phyloP scores from a whole-genome alignment of 257 asterid species.

The Catharanthus roseus region DNA sequence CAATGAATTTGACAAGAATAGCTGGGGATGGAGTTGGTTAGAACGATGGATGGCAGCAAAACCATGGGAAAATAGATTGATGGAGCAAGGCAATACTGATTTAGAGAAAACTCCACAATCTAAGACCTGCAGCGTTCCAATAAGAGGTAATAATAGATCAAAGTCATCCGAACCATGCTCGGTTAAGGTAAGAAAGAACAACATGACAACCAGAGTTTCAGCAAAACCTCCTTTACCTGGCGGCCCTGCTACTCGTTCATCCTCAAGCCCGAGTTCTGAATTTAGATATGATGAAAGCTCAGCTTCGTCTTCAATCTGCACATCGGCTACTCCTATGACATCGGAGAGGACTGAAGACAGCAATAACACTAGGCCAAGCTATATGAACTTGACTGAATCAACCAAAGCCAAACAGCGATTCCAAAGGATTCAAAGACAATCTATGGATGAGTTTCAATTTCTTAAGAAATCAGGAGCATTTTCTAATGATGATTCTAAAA shows the following conservation, averaged over 20 bases:
- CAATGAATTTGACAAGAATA: slow-evolving; percentile 45
- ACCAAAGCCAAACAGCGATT: slow-evolving; percentile 82
- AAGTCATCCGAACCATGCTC: slow-evolving; percentile 40
- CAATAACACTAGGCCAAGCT: slow-evolving; percentile 49
- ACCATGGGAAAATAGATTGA: slow-evolving; percentile 89
- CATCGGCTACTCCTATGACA: slow-evolving; percentile 49
- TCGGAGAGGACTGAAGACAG: slow-evolving; percentile 59
- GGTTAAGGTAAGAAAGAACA: slow-evolving; percentile 62
- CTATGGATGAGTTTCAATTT: slow-evolving; percentile 85
- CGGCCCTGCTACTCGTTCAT: slow-evolving; percentile 42
- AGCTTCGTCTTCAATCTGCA: slow-evolving; percentile 75
- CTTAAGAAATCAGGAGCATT: slow-evolving; percentile 39
- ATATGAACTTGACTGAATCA: slow-evolving; percentile 88
- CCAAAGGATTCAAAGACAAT: slow-evolving; percentile 45
- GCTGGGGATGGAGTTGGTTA: slow-evolving; percentile 89
- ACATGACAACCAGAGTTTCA: slow-evolving; percentile 57
- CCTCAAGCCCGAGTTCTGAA: slow-evolving; percentile 82
- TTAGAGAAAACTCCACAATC: slow-evolving; percentile 43
- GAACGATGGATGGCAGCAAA: slow-evolving; percentile 97
- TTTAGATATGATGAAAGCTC: slow-evolving; percentile 67
- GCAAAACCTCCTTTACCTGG: slow-evolving; percentile 54
- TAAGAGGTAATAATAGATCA: slow-evolving; percentile 26
- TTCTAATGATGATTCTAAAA: slow-evolving; percentile 42
- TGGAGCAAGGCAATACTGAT: slow-evolving; percentile 46
- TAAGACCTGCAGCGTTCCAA: slow-evolving; percentile 20